Percentiles rank a stretch among this genome's conserved stretches.
Evolutionary conservation across 1,139 yeast species (phyloP).

Genomic region (Debaryomyces nepalensis): DNA sequence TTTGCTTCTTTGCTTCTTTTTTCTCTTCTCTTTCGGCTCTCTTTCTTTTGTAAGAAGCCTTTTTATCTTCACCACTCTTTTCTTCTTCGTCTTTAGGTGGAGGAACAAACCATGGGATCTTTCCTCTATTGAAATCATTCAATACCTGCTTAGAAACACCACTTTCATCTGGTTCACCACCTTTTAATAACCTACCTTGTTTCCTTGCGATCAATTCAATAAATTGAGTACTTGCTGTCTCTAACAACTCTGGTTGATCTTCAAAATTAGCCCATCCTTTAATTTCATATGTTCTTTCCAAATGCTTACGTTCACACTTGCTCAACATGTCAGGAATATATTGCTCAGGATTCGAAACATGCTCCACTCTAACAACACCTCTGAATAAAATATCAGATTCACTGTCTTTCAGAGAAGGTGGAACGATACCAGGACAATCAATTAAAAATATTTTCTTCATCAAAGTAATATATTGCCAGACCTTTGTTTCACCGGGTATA

Average conservation of each 20-base stretch:
- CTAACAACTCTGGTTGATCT: constrained; percentile 43
- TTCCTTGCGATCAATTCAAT: constrained; percentile 90
- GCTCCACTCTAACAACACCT: constrained; percentile 98
- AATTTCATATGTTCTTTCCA: constrained; percentile 94
- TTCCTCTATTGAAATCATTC: constrained; percentile 95
- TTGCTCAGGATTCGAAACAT: constrained; percentile 93
- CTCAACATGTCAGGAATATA: constrained; percentile 85
- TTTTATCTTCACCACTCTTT: constrained; percentile 59
- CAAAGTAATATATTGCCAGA: constrained; percentile 97
- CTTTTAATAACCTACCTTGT: constrained; percentile 89
- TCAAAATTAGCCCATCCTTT: constrained; percentile 79
- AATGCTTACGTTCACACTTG: constrained; percentile 86
- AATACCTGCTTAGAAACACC: constrained; percentile 90
- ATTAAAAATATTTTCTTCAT: constrained; percentile 94
- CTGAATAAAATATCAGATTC: constrained; percentile 94
- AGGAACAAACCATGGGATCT: constrained; percentile 96
- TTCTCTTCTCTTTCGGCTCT: constrained; percentile 47
- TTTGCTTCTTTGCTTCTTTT: constrained; percentile 21
- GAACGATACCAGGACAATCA: constrained; percentile 99
- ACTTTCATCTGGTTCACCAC: constrained; percentile 97
- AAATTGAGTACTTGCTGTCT: constrained; percentile 73
- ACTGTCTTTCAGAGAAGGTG: constrained; percentile 87
- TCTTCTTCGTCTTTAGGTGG: constrained; percentile 78
- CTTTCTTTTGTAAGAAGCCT: constrained; percentile 57
- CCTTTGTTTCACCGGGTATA: constrained; percentile 98